Base-by-base conservation (phyloP, 345 rosid genomes). In the Hevea brasiliensis region DNA sequence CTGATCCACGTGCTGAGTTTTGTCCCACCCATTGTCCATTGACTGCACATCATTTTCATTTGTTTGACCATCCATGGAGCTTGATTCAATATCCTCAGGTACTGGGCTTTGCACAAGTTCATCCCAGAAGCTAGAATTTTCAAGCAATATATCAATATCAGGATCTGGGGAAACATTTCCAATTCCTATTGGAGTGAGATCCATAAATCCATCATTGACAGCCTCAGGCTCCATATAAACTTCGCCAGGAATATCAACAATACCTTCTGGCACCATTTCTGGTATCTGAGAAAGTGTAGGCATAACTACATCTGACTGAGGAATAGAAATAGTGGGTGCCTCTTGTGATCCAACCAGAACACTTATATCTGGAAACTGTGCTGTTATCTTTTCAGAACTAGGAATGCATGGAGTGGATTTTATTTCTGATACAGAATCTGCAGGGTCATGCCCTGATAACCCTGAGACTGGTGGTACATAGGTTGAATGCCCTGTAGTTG, bases 121-220 rank as follows among this genome's bases (percentile, higher is more conserved):
- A 41, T 88, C 88, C 83, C 87, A 87, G 79, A 93, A 80, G 65
- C 74, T 23, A 32, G 87, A 66, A 62, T 74, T 79, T 27, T 85
- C 89, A 42, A 85, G 77, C 73, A 88, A 77, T 65, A 87, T 87
- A 67, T 89, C 92, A 32, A 92, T 61, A 72, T 94, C 94, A 0
- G 87, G 84, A 79, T 89, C 92, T 55, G 84, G 44, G 61, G 85
- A 72, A 66, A 90, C 75, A 71, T 69, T 83, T 26, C 84, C 92
- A 18, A 61, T 44, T 74, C 56, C 80, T 61, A 86, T 72, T 72
- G 85, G 76, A 45, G 75, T 61, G 20, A 87, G 79, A 77, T 88
- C 90, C 68, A 85, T 56, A 65, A 80, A 84, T 29, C 77, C 85
- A 79, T 76, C 85, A 72, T 76, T 57, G 26, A 58, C 85, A 48